Percentiles rank a stretch among this genome's conserved stretches.
Evolutionary conservation across 106 monocot genomes (phyloP).

Genomic region (Phalaenopsis equestris): DNA sequence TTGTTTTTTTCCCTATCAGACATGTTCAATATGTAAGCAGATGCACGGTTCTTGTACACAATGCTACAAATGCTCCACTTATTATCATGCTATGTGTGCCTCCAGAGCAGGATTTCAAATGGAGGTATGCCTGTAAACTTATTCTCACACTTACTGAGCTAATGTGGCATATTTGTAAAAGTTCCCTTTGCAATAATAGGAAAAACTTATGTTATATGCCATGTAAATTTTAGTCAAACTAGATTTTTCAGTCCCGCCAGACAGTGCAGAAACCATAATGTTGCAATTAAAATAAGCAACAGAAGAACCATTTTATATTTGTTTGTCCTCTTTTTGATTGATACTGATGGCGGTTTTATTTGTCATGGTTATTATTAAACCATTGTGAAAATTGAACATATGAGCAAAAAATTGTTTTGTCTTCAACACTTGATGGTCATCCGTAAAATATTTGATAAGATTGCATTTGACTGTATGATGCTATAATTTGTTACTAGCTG

Average conservation of each 20-base stretch:
- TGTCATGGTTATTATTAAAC: too few species aligned
- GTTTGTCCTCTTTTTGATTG: neutral
- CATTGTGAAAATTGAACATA: too few species aligned
- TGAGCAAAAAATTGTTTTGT: too few species aligned
- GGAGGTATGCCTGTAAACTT: slow-evolving; percentile 52
- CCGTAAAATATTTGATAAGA: neutral
- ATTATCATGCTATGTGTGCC: slow-evolving; percentile 94
- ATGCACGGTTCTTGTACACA: slow-evolving; percentile 91
- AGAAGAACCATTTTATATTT: neutral
- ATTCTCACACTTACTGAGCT: neutral
- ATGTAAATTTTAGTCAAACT: neutral
- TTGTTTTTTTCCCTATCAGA: slow-evolving; percentile 26
- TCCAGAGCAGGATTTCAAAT: slow-evolving; percentile 94
- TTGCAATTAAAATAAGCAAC: too few species aligned
- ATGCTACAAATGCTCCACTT: slow-evolving; percentile 75
- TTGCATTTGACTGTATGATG: neutral
- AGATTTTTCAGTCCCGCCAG: neutral
- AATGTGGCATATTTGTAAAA: neutral
- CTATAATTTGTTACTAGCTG: too few species aligned
- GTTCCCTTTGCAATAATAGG: neutral
- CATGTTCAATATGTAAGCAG: slow-evolving; percentile 86
- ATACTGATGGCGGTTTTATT: neutral
- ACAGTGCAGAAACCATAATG: too few species aligned
- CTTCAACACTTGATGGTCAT: neutral
- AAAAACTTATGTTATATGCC: neutral